Evolutionary conservation across 306 rosid species (phyloP), one percentile per base, ranked within the genome.

Genomic region (Myrica gale): DNA sequence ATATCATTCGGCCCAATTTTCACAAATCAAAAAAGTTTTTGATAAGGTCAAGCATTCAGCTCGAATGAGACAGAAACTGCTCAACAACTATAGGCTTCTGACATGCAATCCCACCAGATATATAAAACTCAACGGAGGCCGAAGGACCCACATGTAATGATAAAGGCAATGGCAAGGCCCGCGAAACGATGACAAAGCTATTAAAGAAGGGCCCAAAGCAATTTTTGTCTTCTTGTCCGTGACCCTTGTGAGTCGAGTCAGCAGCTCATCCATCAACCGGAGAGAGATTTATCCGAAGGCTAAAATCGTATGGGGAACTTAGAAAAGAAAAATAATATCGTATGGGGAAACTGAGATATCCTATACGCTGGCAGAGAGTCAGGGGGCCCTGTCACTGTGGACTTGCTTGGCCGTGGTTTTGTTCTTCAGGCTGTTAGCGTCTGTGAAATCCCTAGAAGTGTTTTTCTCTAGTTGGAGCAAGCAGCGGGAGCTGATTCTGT

Each of bases 141-240:
- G 10, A 9, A 65, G n/a, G 23, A 47, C 21, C 47, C 37, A 51
- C 5, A 23, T 7, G 0, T 46, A 21, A 32, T 39, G 47, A 20
- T 11, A 52, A 61, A 62, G 11, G 67, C 42, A 19, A 6, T 41
- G 6, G 44, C 26, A 51, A 56, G 82, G 23, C 72, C 76, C 32
- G 0, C 9, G 0, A 19, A 47, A 7, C 61, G 13, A 70, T 50
- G 41, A 50, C 4, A 52, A 50, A 26, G 74, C 56, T 15, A 5
- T 20, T 0, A 48, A 51, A 16, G 26, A 23, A 10, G 13, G 11
- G 48, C 56, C 68, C 57, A 72, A 73, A 65, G 68, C 39, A 51
- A 15, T 19, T 15, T 63, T 72, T 66, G 82, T 79, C 73, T 69
- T 54, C 47, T 51, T 63, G 56, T 26, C 9, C 15, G 1, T 68